Conservation (phyloP, 139 green algal genomes). For the Zygnema circumcarinatum region DNA sequence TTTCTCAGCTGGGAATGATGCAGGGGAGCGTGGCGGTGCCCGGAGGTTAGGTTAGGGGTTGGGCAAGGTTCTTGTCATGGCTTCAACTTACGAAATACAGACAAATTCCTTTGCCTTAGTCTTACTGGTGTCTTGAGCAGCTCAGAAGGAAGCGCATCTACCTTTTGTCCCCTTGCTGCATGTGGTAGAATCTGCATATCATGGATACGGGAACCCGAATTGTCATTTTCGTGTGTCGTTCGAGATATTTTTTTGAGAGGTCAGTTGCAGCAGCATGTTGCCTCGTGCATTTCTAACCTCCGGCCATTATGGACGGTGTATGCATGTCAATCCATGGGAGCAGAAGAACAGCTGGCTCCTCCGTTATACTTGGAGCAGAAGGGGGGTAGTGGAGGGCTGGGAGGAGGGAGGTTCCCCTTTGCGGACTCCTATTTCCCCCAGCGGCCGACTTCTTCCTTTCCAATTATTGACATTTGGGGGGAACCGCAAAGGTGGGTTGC, state of each 20-base stretch:
- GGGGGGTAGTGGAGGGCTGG: neutral
- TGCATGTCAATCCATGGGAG: no score
- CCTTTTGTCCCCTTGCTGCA: neutral
- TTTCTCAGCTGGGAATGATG: no score
- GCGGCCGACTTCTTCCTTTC: neutral
- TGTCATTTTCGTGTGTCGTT: no score
- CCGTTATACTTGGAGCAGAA: neutral
- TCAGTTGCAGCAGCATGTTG: neutral
- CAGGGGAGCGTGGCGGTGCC: neutral
- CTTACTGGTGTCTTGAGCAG: neutral
- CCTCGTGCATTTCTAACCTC: neutral
- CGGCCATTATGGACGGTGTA: neutral
- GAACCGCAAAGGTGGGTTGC: neutral
- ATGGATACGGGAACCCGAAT: no score
- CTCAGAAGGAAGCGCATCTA: neutral
- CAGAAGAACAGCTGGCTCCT: neutral
- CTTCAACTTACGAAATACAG: neutral
- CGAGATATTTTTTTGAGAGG: neutral
- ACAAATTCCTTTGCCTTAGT: neutral
- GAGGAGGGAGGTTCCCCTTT: neutral
- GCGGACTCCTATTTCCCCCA: neutral
- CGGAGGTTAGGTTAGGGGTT: neutral
- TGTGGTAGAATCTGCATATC: no score
- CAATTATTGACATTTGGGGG: neutral
- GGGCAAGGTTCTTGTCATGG: neutral